Conservation (phyloP, 2,329 filamentous ascomycete genomes). For the Hypoxylon sp. region DNA sequence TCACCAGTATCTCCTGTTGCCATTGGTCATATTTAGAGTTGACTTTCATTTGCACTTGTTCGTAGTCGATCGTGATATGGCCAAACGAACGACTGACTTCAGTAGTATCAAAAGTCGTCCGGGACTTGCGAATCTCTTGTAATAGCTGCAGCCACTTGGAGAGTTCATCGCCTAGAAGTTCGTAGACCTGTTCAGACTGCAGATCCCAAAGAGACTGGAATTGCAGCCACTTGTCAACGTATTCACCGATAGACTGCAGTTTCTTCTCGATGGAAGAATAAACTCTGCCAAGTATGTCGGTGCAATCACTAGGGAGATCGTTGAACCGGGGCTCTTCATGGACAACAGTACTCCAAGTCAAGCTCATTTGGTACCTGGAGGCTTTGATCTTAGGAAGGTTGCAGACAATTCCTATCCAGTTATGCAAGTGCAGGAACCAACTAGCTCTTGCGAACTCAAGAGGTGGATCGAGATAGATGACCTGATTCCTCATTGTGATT, state of each 20-base stretch:
- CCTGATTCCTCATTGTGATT: slow-evolving; percentile 97
- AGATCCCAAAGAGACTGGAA: slow-evolving; percentile 99
- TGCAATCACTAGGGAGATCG: slow-evolving; percentile 85
- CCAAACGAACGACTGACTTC: slow-evolving; percentile 94
- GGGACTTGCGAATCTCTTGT: slow-evolving; percentile 96
- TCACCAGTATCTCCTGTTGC: slow-evolving; percentile 96
- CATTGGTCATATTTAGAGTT: slow-evolving; percentile 99
- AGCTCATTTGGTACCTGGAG: slow-evolving; percentile 90
- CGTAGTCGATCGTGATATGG: slow-evolving; percentile 95
- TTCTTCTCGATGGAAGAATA: slow-evolving; percentile 88
- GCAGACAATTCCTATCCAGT: slow-evolving; percentile 93
- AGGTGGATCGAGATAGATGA: slow-evolving; percentile 95
- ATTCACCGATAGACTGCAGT: slow-evolving; percentile 80
- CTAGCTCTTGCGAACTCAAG: slow-evolving; percentile 90
- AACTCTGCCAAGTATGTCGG: slow-evolving; percentile 80
- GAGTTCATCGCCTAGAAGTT: slow-evolving; percentile 89
- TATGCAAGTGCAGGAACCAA: slow-evolving; percentile 92
- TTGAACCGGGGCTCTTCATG: slow-evolving; percentile 80
- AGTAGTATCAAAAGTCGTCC: slow-evolving; percentile 96
- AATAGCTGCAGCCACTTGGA: slow-evolving; percentile 93
- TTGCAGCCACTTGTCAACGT: slow-evolving; percentile 98
- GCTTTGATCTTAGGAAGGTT: slow-evolving; percentile 95
- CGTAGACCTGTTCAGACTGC: slow-evolving; percentile 94
- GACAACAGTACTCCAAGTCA: slow-evolving; percentile 69
- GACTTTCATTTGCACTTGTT: slow-evolving; percentile 98